phyloP scores from a whole-genome alignment of 2,329 filamentous ascomycete species.

The Ophiostoma himal-ulmi region DNA sequence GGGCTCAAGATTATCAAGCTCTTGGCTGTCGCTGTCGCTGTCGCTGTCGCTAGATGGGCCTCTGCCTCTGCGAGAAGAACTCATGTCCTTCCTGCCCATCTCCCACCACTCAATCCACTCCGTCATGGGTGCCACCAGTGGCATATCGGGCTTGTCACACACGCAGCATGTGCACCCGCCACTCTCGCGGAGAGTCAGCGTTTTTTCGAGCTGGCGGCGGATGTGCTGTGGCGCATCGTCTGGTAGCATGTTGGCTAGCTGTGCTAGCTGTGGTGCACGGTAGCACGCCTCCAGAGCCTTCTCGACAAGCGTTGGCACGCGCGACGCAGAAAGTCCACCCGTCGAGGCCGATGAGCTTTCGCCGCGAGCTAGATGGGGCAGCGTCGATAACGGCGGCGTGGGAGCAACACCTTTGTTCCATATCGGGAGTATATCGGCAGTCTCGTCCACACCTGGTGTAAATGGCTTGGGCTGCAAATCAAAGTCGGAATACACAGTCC shows the following conservation, averaged over 20 bases:
- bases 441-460: neutral
- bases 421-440: constrained; percentile 17
- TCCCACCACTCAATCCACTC: constrained; percentile 62
- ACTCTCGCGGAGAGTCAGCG: constrained; percentile 39
- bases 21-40: neutral
- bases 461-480: constrained; percentile 8
- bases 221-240: constrained; percentile 38
- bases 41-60: neutral
- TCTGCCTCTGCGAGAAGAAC: neutral
- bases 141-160: constrained; percentile 40
- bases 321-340: constrained; percentile 13
- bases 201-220: constrained; percentile 37
- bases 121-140: constrained; percentile 44
- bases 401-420: constrained; percentile 20
- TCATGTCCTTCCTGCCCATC: constrained; percentile 26
- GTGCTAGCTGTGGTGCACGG: constrained; percentile 38
- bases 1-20: neutral
- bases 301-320: constrained; percentile 48
- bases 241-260: constrained; percentile 38
- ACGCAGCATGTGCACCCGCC: constrained; percentile 49
- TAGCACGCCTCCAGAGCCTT: constrained; percentile 44
- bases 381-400: constrained; percentile 18
- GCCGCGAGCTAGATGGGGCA: neutral
- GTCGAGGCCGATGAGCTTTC: neutral
- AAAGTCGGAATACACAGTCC: constrained; percentile 19